Conservation (phyloP, 257 asterid species). For the Mitragyna speciosa region DNA sequence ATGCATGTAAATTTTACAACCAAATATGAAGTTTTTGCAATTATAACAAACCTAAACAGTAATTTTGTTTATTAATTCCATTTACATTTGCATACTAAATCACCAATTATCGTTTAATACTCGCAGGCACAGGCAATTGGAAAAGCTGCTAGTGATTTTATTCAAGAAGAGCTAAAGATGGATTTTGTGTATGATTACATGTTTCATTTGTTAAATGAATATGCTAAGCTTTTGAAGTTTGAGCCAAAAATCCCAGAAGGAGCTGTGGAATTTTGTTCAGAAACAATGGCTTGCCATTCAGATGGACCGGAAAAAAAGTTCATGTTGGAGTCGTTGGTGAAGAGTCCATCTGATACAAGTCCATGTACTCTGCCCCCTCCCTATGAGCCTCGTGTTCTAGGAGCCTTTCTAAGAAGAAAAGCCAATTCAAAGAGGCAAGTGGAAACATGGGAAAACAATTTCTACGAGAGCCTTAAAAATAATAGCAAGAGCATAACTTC, state of each 20-base stretch:
- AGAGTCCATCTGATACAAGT: constrained; percentile 22
- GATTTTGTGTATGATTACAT: constrained; percentile 54
- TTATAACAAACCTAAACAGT: too few species aligned
- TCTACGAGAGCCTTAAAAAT: constrained; percentile 15
- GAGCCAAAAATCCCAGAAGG: constrained; percentile 42
- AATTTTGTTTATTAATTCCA: too few species aligned
- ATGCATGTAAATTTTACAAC: too few species aligned
- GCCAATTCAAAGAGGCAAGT: constrained; percentile 27
- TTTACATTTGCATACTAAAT: neutral
- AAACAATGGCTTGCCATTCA: constrained; percentile 47
- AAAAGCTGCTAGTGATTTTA: constrained; percentile 36
- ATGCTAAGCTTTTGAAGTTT: constrained; percentile 43
- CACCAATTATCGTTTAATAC: neutral
- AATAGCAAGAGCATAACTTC: neutral
- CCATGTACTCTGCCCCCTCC: constrained; percentile 44
- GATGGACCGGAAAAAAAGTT: constrained; percentile 32
- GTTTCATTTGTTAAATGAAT: constrained; percentile 52
- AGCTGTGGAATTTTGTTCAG: constrained; percentile 48
- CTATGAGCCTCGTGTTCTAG: constrained; percentile 23
- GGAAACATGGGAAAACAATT: constrained; percentile 32
- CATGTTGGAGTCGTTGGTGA: constrained; percentile 39
- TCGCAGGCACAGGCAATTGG: constrained; percentile 51
- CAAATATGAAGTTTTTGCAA: too few species aligned
- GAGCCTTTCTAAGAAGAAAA: constrained; percentile 20
- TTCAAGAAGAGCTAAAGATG: constrained; percentile 50